Percentiles rank a stretch among this genome's conserved stretches.
These are phyloP conservation scores for Schizophyllum amplum DNA, from an alignment of 1,284 basidiomycete genomes.

Conservation along the genomic window DNA sequence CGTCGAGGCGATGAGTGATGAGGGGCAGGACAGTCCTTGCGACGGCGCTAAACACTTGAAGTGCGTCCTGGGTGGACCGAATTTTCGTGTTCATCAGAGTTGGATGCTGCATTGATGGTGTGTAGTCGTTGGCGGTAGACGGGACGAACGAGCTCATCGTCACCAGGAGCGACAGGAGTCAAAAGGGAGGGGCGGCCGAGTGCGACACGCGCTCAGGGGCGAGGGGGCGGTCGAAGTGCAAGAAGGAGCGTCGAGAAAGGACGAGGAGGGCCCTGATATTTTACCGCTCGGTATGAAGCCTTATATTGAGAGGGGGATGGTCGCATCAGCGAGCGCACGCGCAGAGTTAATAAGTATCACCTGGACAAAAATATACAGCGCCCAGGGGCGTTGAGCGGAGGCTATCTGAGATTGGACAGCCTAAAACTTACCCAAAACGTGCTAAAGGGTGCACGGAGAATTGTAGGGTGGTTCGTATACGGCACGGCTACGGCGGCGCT, in stretches of 20 bases:
- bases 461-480: not conserved
- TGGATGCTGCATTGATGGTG: constrained; percentile 49
- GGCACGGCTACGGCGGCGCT: not conserved
- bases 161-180: not conserved
- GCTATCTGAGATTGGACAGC: not conserved
- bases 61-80: constrained; percentile 67
- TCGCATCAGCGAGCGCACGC: not conserved
- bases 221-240: too few species aligned
- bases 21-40: constrained; percentile 59
- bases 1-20: constrained; percentile 71
- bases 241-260: not conserved
- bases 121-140: not conserved
- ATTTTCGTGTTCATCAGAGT: constrained; percentile 69
- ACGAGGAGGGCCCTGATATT: not conserved
- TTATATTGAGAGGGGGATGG: not conserved
- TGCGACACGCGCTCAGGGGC: too few species aligned
- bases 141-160: not conserved
- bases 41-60: constrained; percentile 72
- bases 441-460: not conserved
- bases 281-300: not conserved
- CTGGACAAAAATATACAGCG: not conserved
- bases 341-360: not conserved
- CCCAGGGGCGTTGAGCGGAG: not conserved
- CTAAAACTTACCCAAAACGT: not conserved
- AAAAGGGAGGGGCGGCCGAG: too few species aligned